Conservation (phyloP, 805 yeast genomes). For the Candida silvatica region DNA sequence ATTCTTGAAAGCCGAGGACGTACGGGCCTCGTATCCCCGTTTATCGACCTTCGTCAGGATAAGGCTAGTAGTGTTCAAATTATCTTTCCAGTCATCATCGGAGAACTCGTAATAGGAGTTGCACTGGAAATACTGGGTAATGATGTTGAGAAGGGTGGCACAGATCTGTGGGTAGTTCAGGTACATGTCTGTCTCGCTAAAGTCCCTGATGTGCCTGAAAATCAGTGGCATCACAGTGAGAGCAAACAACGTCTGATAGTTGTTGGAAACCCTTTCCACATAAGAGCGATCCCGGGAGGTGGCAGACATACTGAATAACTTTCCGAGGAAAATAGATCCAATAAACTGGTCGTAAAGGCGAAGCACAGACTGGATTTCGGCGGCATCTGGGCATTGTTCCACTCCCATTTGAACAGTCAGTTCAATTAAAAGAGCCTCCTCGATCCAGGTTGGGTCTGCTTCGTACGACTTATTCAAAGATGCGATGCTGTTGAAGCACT, state of each 20-base stretch:
- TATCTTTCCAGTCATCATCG: background rate
- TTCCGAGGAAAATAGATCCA: conserved; percentile 6
- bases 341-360: background rate
- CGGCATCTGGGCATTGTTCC: background rate
- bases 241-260: conserved; percentile 8
- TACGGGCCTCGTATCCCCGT: no score
- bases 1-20: background rate
- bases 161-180: background rate
- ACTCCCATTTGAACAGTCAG: background rate
- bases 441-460: conserved; percentile 1
- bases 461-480: background rate
- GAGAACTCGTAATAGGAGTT: background rate
- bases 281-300: conserved; percentile 1
- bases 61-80: no score
- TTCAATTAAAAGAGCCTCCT: conserved; percentile 1
- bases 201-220: conserved; percentile 19
- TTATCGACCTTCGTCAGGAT: no score
- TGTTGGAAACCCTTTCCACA: conserved; percentile 5
- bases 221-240: conserved; percentile 20
- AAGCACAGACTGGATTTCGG: no score
- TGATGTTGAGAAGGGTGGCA: background rate
- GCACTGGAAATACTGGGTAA: background rate
- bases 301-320: conserved; percentile 4
- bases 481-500: conserved; percentile 1
- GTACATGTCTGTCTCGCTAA: conserved; percentile 8